A percentile compares a stretch with the other conserved stretches of the same genome.
Conservation (phyloP, 805 yeast genomes). For the Pichia eremophila region DNA sequence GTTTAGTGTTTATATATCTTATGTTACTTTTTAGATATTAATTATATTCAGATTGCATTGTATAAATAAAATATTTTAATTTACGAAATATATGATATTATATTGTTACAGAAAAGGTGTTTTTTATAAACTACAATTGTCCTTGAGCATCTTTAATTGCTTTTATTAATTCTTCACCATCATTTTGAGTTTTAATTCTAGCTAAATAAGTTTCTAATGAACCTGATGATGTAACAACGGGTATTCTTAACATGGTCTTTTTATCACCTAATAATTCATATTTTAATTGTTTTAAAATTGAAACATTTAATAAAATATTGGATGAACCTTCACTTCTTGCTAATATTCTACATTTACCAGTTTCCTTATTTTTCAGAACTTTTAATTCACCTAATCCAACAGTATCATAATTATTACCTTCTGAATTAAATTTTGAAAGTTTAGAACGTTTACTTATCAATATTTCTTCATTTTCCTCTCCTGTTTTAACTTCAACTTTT, state of each 20-base stretch:
- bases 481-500: slow-evolving; percentile 54
- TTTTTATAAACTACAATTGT: slow-evolving; percentile 9
- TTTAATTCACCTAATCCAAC: slow-evolving; percentile 81
- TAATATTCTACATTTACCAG: slow-evolving; percentile 58
- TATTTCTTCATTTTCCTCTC: slow-evolving; percentile 74
- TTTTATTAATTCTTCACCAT: slow-evolving; percentile 45
- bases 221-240: slow-evolving; percentile 49
- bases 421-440: slow-evolving; percentile 49
- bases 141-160: slow-evolving; percentile 14
- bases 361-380: slow-evolving; percentile 50
- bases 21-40: neutral
- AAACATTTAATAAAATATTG: slow-evolving; percentile 63
- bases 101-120: too few relatives aligned
- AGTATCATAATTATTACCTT: slow-evolving; percentile 45
- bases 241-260: slow-evolving; percentile 58
- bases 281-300: slow-evolving; percentile 45
- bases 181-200: slow-evolving; percentile 68
- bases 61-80: too few relatives aligned
- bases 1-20: neutral
- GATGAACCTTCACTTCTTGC: slow-evolving; percentile 86
- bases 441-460: slow-evolving; percentile 63
- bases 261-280: slow-evolving; percentile 52
- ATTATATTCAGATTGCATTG: too few relatives aligned
- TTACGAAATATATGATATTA: too few relatives aligned
- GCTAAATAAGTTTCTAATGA: slow-evolving; percentile 58